Conservation (phyloP, 768 basidiomycete species). For the Lyophyllum shimeji region DNA sequence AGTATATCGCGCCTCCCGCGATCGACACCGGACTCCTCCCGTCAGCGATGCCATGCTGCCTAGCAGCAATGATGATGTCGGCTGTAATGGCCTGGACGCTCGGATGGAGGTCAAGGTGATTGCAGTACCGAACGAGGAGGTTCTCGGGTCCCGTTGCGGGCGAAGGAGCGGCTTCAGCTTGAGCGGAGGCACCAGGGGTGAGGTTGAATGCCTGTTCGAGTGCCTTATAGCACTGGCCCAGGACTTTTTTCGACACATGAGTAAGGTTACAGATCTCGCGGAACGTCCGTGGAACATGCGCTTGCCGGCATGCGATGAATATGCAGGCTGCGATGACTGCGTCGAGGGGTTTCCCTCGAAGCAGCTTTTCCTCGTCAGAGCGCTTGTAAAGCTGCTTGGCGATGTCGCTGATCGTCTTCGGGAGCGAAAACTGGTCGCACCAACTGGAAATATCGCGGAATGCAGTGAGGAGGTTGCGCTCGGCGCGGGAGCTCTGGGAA, state of each 20-base stretch:
- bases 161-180: slow-evolving; percentile 38
- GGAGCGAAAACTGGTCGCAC: slow-evolving; percentile 95
- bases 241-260: slow-evolving; percentile 90
- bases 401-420: slow-evolving; percentile 91
- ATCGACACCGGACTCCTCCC: slow-evolving; percentile 97
- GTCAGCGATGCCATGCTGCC: slow-evolving; percentile 85
- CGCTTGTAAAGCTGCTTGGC: slow-evolving; percentile 98
- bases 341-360: slow-evolving; percentile 88
- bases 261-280: slow-evolving; percentile 93
- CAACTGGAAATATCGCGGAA: slow-evolving; percentile 91
- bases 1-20: slow-evolving; percentile 95
- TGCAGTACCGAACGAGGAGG: slow-evolving; percentile 90
- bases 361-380: slow-evolving; percentile 91
- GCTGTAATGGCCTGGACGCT: slow-evolving; percentile 81
- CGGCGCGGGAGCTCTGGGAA: slow-evolving; percentile 73
- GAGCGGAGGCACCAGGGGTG: slow-evolving; percentile 73
- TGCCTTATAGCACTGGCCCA: slow-evolving; percentile 92
- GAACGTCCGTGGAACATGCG: slow-evolving; percentile 94
- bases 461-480: slow-evolving; percentile 83
- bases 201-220: slow-evolving; percentile 88
- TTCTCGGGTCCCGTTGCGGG: slow-evolving; percentile 75
- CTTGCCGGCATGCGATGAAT: slow-evolving; percentile 95
- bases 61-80: slow-evolving; percentile 78
- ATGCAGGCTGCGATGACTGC: slow-evolving; percentile 97
- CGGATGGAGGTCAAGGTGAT: slow-evolving; percentile 83